These are phyloP conservation scores for Stachybotrys elegans DNA, from an alignment of 2,329 filamentous ascomycete genomes.

Conservation along the genomic window DNA sequence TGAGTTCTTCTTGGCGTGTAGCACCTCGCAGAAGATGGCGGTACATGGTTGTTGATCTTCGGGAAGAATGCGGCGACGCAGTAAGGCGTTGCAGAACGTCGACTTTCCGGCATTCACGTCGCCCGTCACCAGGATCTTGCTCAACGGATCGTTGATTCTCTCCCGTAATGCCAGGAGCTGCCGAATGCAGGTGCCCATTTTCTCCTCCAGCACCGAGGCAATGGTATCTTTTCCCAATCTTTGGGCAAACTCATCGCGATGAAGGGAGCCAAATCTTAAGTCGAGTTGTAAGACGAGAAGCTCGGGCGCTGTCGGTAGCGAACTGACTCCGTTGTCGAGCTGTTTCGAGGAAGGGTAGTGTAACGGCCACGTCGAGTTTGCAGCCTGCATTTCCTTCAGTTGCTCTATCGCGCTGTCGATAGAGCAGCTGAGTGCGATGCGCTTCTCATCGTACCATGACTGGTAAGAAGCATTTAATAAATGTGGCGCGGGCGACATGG, in stretches of 20 bases:
- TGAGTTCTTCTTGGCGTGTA: slow-evolving; percentile 86
- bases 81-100: slow-evolving; percentile 95
- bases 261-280: slow-evolving; percentile 79
- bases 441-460: slow-evolving; percentile 90
- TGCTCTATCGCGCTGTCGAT: slow-evolving; percentile 84
- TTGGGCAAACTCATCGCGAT: slow-evolving; percentile 87
- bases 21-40: slow-evolving; percentile 95
- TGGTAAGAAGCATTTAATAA: no score
- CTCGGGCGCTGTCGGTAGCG: slow-evolving; percentile 74
- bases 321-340: slow-evolving; percentile 37
- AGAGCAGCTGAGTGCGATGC: slow-evolving; percentile 77
- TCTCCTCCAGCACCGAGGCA: slow-evolving; percentile 84
- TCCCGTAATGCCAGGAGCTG: slow-evolving; percentile 84
- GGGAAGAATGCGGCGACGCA: slow-evolving; percentile 86
- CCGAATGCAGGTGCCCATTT: slow-evolving; percentile 89
- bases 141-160: slow-evolving; percentile 93
- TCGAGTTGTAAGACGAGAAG: slow-evolving; percentile 95
- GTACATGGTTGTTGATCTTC: slow-evolving; percentile 98
- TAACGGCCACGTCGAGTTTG: slow-evolving; percentile 88
- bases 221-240: slow-evolving; percentile 90
- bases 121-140: slow-evolving; percentile 92
- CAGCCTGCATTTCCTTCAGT: slow-evolving; percentile 76
- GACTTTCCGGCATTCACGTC: slow-evolving; percentile 97
- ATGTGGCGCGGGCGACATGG: no score
- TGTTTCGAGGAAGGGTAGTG: slow-evolving; percentile 85